Evolutionary conservation across 331 rosid species (phyloP).

Genomic region (Phaseolus coccineus): DNA sequence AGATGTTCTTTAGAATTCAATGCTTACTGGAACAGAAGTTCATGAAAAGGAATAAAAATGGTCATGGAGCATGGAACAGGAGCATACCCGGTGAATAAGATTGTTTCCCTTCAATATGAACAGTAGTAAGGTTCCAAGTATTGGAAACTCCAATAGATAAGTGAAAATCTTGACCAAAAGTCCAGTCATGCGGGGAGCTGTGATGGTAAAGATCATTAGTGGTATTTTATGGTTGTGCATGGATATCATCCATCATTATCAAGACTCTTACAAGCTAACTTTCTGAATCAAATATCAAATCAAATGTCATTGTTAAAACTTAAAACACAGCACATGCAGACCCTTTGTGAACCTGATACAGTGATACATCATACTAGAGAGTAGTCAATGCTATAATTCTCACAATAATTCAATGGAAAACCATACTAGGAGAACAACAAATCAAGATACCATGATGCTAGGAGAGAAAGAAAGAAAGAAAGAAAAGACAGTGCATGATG

Average conservation of each 20-base stretch:
- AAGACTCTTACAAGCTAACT: slow-evolving; percentile 10
- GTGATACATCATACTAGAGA: not conserved
- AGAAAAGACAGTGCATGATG: not conserved
- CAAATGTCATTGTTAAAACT: not conserved
- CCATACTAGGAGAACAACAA: not conserved
- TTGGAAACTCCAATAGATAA: slow-evolving; percentile 68
- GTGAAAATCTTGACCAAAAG: slow-evolving; percentile 69
- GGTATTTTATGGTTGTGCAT: slow-evolving; percentile 24
- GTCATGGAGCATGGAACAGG: not conserved
- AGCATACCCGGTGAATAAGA: slow-evolving; percentile 74
- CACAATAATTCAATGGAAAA: not conserved
- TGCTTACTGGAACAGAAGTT: slow-evolving; percentile 8
- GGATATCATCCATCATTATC: not conserved
- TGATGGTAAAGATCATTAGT: slow-evolving; percentile 18
- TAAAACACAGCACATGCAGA: slow-evolving; percentile 17
- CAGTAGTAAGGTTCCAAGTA: slow-evolving; percentile 70
- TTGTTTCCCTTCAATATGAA: slow-evolving; percentile 73
- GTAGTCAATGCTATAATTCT: not conserved
- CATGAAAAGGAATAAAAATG: not conserved
- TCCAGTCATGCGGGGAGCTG: slow-evolving; percentile 97
- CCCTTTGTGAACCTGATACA: slow-evolving; percentile 4
- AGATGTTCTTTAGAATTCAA: not conserved
- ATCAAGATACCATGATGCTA: not conserved
- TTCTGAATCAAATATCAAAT: slow-evolving; percentile 19
- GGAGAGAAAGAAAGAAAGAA: not conserved